Percentiles rank a stretch among this genome's conserved stretches.
phyloP scores from a whole-genome alignment of 116 monocot genomes.

The Phalaenopsis hybrid region DNA sequence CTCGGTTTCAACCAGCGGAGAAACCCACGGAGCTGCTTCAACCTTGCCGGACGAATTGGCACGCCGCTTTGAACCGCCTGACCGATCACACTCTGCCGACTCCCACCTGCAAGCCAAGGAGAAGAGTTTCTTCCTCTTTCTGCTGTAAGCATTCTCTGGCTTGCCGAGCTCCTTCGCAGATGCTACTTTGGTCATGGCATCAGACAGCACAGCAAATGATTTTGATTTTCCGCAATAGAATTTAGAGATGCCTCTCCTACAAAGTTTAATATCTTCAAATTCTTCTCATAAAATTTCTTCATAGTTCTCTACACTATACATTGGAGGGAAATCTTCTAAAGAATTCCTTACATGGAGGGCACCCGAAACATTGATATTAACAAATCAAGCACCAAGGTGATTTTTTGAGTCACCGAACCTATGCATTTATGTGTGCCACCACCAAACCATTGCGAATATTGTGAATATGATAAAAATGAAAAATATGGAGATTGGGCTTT shows the following conservation, averaged over 20 bases:
- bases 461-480: too few relatives aligned
- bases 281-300: too few relatives aligned
- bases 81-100: neutral
- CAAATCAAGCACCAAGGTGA: too few relatives aligned
- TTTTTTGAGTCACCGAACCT: too few relatives aligned
- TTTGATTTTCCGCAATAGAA: constrained; percentile 72
- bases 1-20: neutral
- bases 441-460: too few relatives aligned
- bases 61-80: constrained; percentile 20
- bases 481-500: too few relatives aligned
- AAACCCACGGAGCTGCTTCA: neutral
- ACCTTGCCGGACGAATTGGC: constrained; percentile 26
- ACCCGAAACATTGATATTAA: too few relatives aligned
- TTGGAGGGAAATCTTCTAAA: too few relatives aligned
- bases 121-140: constrained; percentile 62
- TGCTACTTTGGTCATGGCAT: constrained; percentile 27
- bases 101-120: constrained; percentile 27
- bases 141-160: constrained; percentile 40
- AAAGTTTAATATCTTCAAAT: too few relatives aligned
- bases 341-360: too few relatives aligned
- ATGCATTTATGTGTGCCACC: too few relatives aligned
- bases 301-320: too few relatives aligned
- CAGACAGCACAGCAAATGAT: constrained; percentile 47
- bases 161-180: constrained; percentile 52
- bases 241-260: constrained; percentile 47